Base-by-base conservation (phyloP, 2,329 filamentous ascomycete genomes). In the Colletotrichum euphorbiae region DNA sequence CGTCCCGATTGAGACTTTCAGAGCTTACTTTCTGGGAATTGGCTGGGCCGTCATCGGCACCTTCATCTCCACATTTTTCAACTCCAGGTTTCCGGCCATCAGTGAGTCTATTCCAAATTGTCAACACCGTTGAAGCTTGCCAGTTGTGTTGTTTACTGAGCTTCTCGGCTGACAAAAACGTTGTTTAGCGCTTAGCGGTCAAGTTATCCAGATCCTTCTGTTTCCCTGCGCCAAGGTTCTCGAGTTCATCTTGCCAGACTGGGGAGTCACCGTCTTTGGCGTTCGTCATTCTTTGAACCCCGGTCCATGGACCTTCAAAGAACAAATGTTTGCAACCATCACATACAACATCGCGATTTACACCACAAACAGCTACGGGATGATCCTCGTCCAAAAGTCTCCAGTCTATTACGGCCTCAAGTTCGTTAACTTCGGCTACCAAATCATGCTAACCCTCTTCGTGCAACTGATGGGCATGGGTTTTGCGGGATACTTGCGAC, bases 191-290 rank as follows among this genome's bases (percentile, higher is more conserved):
- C 68, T 80, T 6, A 74, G 72, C 58, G 75, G 77, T 6, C 74
- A 76, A 8, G 80, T 82, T 6, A 79, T 81, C 56, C 83, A 85
- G 73, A 81, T 85, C 46, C 74, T 84, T 3, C 76, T 84, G 0
- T 84, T 77, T 17, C 85, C 84, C 0, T 78, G 82, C 19, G 84
- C 80, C 5, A 81, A 81, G 46, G 74, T 79, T 7, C 75, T 84
- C 38, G 82, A 82, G 12, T 79, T 72, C 45, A 69, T 77, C 13
- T 72, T 87, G 0, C 84, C 84, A 0, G 79, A 82, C 58, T 83
- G 80, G 77, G 80, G 81, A 4, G 66, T 86, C 62, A 81, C 77
- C 0, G 59, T 85, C 5, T 77, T 77, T 38, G 74, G 74, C 9
- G 71, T 69, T 5, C 69, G 74, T 2, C 69, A 74, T 68, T 78